Conservation (phyloP, 495 filamentous ascomycete species). For the Xylaria sp. region DNA sequence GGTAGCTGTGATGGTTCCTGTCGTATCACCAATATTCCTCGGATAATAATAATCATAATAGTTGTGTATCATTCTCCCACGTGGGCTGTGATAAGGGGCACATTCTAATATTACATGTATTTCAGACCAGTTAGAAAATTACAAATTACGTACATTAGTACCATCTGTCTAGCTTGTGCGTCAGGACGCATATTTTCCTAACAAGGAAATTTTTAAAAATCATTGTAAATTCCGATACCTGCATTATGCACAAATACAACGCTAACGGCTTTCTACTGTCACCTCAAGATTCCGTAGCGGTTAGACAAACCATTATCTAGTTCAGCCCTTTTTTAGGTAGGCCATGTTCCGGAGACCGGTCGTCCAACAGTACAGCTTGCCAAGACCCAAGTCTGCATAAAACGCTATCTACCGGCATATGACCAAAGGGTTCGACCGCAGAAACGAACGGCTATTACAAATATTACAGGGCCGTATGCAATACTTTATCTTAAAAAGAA, state of each 20-base stretch:
- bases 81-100: neutral
- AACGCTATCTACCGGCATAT: neutral
- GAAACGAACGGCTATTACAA: neutral
- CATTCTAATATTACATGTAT: neutral
- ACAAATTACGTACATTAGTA: neutral
- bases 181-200: neutral
- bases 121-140: neutral
- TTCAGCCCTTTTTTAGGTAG: neutral
- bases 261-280: neutral
- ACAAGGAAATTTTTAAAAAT: neutral
- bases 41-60: too few relatives aligned
- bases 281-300: neutral
- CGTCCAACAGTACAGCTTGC: neutral
- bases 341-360: neutral
- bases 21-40: neutral
- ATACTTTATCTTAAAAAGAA: neutral
- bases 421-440: neutral
- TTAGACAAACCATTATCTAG: too few relatives aligned
- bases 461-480: neutral
- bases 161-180: neutral
- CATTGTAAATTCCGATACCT: neutral
- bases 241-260: neutral
- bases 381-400: conserved; percentile 4
- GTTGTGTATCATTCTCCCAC: neutral
- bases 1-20: neutral